Percentiles rank a stretch among this genome's conserved stretches.
phyloP scores from a whole-genome alignment of 1,139 yeast species.

The Debaryomyces fabryi region DNA sequence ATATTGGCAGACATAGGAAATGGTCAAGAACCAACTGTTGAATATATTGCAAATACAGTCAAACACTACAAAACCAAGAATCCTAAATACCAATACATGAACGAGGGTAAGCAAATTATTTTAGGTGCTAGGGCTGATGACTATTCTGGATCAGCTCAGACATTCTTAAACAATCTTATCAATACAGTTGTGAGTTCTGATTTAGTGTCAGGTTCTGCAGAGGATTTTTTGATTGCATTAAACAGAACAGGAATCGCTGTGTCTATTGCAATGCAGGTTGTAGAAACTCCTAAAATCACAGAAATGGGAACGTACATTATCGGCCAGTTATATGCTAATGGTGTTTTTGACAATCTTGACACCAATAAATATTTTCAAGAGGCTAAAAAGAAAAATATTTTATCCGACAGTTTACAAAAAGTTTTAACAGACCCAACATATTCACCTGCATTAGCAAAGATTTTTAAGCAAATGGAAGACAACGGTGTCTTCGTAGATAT shows the following conservation, averaged over 20 bases:
- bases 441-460: conserved; percentile 36
- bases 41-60: conserved; percentile 31
- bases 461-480: conserved; percentile 37
- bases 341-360: conserved; percentile 36
- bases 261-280: conserved; percentile 30
- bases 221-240: conserved; percentile 33
- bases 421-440: conserved; percentile 33
- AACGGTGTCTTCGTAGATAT: conserved; percentile 36
- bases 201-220: conserved; percentile 26
- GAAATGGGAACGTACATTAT: conserved; percentile 28
- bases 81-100: conserved; percentile 17
- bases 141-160: conserved; percentile 36
- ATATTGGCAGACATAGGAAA: conserved; percentile 35
- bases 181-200: conserved; percentile 31
- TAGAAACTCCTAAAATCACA: conserved; percentile 28
- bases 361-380: conserved; percentile 22
- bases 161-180: conserved; percentile 36
- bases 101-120: conserved; percentile 18
- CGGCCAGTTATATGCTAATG: conserved; percentile 34
- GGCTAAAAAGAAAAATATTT: conserved; percentile 27
- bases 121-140: conserved; percentile 16
- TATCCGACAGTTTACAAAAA: conserved; percentile 29
- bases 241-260: conserved; percentile 35
- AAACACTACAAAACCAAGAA: conserved; percentile 29
- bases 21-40: conserved; percentile 32